phyloP scores from a whole-genome alignment of 192 early-diverging fungal genomes.

The Linnemannia zychae region DNA sequence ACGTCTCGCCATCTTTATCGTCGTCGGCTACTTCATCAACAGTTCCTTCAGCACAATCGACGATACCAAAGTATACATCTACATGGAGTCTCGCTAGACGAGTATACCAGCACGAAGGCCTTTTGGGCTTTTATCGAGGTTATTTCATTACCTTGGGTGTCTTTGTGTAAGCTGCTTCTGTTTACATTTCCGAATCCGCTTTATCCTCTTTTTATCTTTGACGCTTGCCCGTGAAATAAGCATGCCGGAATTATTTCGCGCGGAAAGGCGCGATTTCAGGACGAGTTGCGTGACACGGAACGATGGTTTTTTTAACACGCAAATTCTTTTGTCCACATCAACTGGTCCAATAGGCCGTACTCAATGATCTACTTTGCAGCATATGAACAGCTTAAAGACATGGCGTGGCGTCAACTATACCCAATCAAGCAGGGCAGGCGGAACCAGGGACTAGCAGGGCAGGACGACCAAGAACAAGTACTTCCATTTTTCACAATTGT shows the following conservation, averaged over 20 bases:
- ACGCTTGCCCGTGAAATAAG: background rate
- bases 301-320: background rate
- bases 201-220: background rate
- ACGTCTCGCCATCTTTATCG: background rate
- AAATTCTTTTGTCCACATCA: too few species aligned
- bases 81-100: slow-evolving; percentile 51
- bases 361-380: slow-evolving; percentile 53
- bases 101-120: slow-evolving; percentile 70
- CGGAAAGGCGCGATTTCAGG: background rate
- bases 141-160: slow-evolving; percentile 81
- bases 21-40: background rate
- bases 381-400: slow-evolving; percentile 48
- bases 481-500: slow-evolving; percentile 72
- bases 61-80: background rate
- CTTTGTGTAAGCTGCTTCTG: slow-evolving; percentile 75
- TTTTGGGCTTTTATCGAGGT: slow-evolving; percentile 78
- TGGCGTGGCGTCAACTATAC: slow-evolving; percentile 26
- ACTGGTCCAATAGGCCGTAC: slow-evolving; percentile 30
- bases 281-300: background rate
- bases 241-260: background rate
- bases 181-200: slow-evolving; percentile 12
- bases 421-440: background rate
- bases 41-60: background rate
- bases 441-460: slow-evolving; percentile 47
- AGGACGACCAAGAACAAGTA: slow-evolving; percentile 1